Conservation (phyloP, 1,284 basidiomycete genomes). For the Moesziomyces parantarcticus region DNA sequence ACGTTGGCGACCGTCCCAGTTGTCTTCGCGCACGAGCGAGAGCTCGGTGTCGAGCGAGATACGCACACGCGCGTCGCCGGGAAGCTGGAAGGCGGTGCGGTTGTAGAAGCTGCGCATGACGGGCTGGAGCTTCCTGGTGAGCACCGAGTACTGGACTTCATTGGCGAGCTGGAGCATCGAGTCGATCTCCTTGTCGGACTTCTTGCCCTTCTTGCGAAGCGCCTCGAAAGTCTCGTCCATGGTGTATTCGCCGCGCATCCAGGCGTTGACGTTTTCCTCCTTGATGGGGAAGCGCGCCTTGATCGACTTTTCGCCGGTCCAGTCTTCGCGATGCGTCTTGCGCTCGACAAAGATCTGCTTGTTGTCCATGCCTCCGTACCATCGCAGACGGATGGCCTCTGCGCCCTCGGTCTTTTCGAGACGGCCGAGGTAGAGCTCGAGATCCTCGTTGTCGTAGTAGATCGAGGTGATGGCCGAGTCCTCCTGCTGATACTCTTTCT, state of each 20-base stretch:
- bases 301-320: slow-evolving; percentile 99
- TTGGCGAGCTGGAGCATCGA: slow-evolving; percentile 94
- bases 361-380: slow-evolving; percentile 90
- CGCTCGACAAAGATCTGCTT: slow-evolving; percentile 94
- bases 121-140: slow-evolving; percentile 81
- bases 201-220: slow-evolving; percentile 89
- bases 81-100: slow-evolving; percentile 97
- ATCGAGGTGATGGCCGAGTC: slow-evolving; percentile 88
- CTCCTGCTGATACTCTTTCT: slow-evolving; percentile 89
- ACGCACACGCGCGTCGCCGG: slow-evolving; percentile 95
- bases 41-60: slow-evolving; percentile 98
- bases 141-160: slow-evolving; percentile 91
- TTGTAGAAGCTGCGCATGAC: slow-evolving; percentile 99
- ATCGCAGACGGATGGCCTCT: slow-evolving; percentile 92
- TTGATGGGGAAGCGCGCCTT: slow-evolving; percentile 98
- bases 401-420: slow-evolving; percentile 99
- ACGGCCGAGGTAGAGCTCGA: slow-evolving; percentile 96
- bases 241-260: slow-evolving; percentile 86
- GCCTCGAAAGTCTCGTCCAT: slow-evolving; percentile 95
- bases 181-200: slow-evolving; percentile 91
- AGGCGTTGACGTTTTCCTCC: slow-evolving; percentile 92
- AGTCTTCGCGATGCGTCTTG: slow-evolving; percentile 98
- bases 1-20: slow-evolving; percentile 87
- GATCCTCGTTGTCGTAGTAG: slow-evolving; percentile 92
- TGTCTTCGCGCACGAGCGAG: slow-evolving; percentile 92